Evolutionary conservation across 768 basidiomycete species (phyloP), one percentile per base, ranked within the genome.

Genomic region (Boletus rufocinnamomeus): DNA sequence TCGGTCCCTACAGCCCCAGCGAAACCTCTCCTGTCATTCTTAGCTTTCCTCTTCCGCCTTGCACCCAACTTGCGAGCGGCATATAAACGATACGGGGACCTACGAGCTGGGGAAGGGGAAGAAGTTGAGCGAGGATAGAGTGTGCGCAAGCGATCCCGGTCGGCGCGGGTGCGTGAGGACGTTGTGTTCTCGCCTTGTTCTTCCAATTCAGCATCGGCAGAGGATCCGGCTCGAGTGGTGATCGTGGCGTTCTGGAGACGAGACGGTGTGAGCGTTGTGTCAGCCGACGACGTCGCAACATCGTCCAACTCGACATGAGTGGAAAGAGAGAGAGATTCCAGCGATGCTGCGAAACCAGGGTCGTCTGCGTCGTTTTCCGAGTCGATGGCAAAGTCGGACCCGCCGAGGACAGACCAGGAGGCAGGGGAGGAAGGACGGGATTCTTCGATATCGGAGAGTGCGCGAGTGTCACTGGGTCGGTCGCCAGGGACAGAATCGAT

Each of bases 51-150:
- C 40, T 48, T 59, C 23, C 68, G 57, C 40, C 63, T 58, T 9
- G 59, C 51, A 30, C 50, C 49, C 30, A 48, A 2, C 23, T 52
- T 66, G 51, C 69, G 65, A 19, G 64, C 8, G 16, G 50, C 19
- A 25, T 50, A 57, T 21, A 62, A 63, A 41, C 73, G 70, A 49
- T 66, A 67, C 3, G 72, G 65, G 21, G 72, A 63, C 52, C 74
- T 63, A 50, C 84, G 71, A 8, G 72, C 78, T 30, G 84, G 84
- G 0, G 84, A 86, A 28, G 82, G 84, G 0, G 84, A 84, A 6
- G 83, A 84, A 4, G 80, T 63, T 1, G 81, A 78, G 27, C 80
- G 68, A 57, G 70, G 67, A 45, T 69, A 66, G 59, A 74, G 58
- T 32, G 72, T 53, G 59, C 72, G 64, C 56, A 74, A 68, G 27